Percentiles rank a stretch among this genome's conserved stretches.
Evolutionary conservation across 768 basidiomycete species (phyloP).

Genomic region (Leccinum broughii): DNA sequence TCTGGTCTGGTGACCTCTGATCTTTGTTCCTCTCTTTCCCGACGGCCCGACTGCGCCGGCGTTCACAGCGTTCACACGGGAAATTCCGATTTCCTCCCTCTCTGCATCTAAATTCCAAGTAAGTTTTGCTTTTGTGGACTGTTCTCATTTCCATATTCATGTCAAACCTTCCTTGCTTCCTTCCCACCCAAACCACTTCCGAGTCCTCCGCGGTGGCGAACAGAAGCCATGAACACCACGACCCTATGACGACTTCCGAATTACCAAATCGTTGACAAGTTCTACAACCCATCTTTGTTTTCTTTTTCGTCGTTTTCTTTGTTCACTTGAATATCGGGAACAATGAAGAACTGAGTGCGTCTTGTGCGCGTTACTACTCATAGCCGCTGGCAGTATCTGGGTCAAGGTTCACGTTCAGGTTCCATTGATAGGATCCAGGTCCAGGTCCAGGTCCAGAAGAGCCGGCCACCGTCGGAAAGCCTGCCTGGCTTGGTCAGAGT

Average conservation of each 20-base stretch:
- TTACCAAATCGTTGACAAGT: background rate
- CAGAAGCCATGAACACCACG: background rate
- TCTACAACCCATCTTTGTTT: background rate
- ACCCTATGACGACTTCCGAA: background rate
- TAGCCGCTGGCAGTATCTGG: background rate
- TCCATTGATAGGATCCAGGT: background rate
- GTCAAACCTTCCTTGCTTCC: background rate
- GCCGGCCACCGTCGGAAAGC: background rate
- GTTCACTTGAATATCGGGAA: background rate
- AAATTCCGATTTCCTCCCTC: background rate
- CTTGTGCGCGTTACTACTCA: background rate
- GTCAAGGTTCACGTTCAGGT: background rate
- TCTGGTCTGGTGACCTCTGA: too few species aligned
- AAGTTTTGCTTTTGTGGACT: background rate
- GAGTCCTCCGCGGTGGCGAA: background rate
- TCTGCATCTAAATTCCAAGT: background rate
- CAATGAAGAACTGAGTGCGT: background rate
- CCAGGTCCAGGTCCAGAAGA: background rate
- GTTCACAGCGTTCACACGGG: background rate
- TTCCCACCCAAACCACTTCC: background rate
- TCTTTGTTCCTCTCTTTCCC: background rate
- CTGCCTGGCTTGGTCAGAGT: background rate
- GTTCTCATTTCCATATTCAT: background rate
- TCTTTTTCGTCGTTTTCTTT: background rate
- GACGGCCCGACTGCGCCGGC: background rate